Conservation (phyloP, 2,329 filamentous ascomycete genomes). For the Ceratocystis smalleyi region DNA sequence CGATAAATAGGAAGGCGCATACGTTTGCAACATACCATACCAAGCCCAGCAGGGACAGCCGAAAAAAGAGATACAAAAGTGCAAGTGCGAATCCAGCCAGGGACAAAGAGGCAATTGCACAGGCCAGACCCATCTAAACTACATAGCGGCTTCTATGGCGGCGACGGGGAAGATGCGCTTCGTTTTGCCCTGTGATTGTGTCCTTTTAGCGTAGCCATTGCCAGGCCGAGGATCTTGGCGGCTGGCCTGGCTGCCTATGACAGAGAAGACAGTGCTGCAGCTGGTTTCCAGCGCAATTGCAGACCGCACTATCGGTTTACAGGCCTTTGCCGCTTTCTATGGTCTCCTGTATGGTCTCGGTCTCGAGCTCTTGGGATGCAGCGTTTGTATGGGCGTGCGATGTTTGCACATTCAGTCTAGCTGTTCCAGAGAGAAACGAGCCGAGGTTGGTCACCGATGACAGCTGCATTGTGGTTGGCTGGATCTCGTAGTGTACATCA, state of each 20-base stretch:
- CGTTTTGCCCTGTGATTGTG: background rate
- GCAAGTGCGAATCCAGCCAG: background rate
- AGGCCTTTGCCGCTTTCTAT: no score
- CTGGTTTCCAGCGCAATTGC: no score
- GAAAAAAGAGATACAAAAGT: background rate
- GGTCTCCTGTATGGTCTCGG: no score
- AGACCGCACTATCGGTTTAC: no score
- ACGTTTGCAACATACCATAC: background rate
- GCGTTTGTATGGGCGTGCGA: background rate
- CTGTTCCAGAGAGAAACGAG: constrained; percentile 7
- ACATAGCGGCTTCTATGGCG: background rate
- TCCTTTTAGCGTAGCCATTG: background rate
- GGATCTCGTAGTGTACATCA: background rate
- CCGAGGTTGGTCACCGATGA: constrained; percentile 15
- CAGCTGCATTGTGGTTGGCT: constrained; percentile 9
- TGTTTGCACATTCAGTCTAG: background rate
- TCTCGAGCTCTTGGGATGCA: background rate
- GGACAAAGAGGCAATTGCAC: constrained; percentile 9
- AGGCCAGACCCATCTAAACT: background rate
- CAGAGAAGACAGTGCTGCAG: no score
- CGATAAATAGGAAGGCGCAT: constrained; percentile 4
- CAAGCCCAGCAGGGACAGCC: background rate
- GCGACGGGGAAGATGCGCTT: constrained; percentile 1
- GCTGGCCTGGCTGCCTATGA: background rate
- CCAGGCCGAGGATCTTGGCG: constrained; percentile 3